Conservation (phyloP, 139 green algal genomes). For the Gonium pectorale region DNA sequence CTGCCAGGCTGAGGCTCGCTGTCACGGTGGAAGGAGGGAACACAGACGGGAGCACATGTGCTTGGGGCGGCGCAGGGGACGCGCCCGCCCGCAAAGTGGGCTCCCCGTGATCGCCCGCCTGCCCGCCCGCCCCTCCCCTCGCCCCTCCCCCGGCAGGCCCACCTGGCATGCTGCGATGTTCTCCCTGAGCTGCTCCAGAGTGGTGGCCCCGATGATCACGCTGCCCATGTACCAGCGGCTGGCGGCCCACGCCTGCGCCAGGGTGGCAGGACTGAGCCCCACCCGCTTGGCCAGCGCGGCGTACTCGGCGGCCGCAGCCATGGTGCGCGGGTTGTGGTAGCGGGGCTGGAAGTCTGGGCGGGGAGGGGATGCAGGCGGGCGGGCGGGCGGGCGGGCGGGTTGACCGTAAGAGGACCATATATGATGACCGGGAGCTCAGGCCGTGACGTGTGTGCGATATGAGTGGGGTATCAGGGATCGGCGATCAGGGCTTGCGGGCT, state of each 20-base stretch:
- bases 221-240: conserved; percentile 56
- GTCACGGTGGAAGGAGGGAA: no score
- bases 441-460: no score
- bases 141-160: not conserved
- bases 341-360: conserved; percentile 63
- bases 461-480: no score
- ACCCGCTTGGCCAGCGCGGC: conserved; percentile 70
- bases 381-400: conserved; percentile 3
- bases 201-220: conserved; percentile 77
- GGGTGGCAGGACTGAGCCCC: conserved; percentile 64
- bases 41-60: no score
- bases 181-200: conserved; percentile 65
- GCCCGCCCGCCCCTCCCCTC: not conserved
- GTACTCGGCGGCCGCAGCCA: conserved; percentile 70
- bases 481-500: not conserved
- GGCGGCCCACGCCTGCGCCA: conserved; percentile 54
- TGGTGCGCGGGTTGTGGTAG: conserved; percentile 56
- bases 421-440: no score
- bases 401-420: no score
- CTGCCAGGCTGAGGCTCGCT: no score
- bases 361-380: not conserved
- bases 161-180: conserved; percentile 57
- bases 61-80: no score
- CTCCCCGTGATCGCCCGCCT: no score
- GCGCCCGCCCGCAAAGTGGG: no score